A percentile compares a stretch with the other conserved stretches of the same genome.
These are phyloP conservation scores for Plasmopara halstedii DNA, from an alignment of 352 stramenopile species.

Conservation along the genomic window DNA sequence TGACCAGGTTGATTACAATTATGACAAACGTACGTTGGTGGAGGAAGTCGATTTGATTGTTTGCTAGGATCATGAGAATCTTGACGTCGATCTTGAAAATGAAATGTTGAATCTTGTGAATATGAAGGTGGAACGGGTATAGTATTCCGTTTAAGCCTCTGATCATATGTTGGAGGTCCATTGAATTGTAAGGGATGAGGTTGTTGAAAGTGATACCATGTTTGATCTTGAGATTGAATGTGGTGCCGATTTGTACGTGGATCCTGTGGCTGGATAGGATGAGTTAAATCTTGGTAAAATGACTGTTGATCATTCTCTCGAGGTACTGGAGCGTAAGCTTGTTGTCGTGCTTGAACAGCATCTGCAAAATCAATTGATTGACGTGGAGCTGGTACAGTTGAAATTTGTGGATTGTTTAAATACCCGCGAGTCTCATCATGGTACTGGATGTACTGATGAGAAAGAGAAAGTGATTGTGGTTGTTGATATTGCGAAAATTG, in stretches of 20 bases:
- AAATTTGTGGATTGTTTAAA: constrained; percentile 8
- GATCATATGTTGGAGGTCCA: constrained; percentile 6
- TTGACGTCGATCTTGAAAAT: constrained; percentile 19
- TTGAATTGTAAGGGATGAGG: constrained; percentile 8
- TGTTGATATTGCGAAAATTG: constrained; percentile 12
- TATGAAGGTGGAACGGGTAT: constrained; percentile 2
- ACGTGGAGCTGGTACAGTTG: constrained; percentile 4
- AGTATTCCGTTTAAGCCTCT: constrained; percentile 3
- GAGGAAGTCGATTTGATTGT: constrained; percentile 31
- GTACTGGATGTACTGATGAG: constrained; percentile 9
- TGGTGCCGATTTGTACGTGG: constrained; percentile 12
- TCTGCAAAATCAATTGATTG: constrained; percentile 22
- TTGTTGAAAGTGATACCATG: not conserved
- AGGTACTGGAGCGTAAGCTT: constrained; percentile 28
- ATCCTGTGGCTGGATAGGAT: constrained; percentile 10
- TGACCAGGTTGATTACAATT: constrained; percentile 70
- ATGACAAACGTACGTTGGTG: constrained; percentile 62
- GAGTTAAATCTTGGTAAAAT: constrained; percentile 4
- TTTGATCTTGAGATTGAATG: not conserved
- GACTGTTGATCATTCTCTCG: constrained; percentile 2
- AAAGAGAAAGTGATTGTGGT: not conserved
- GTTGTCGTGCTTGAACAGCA: constrained; percentile 27
- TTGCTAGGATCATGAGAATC: constrained; percentile 14
- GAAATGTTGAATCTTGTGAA: constrained; percentile 19
- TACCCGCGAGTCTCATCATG: constrained; percentile 15